A percentile compares a stretch with the other conserved stretches of the same genome.
Evolutionary conservation across 345 rosid species (phyloP).

Genomic region (Arabidopsis thaliana): TAIR10.1 NC_003070.9:10422501-10423000

Average conservation of each 20-base stretch:
- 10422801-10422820: conserved; percentile 41
- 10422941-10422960: conserved; percentile 61
- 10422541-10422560: neutral
- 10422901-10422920: conserved; percentile 51
- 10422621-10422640: conserved; percentile 38
- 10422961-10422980: conserved; percentile 57
- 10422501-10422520: conserved; percentile 44
- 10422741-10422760: conserved; percentile 32
- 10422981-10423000: conserved; percentile 48
- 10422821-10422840: conserved; percentile 28
- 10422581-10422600: conserved; percentile 22
- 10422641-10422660: conserved; percentile 35
- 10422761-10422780: conserved; percentile 37
- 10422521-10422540: conserved; percentile 35
- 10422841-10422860: neutral
- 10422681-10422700: conserved; percentile 13
- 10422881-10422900: conserved; percentile 41
- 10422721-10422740: neutral
- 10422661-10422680: conserved; percentile 13
- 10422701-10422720: neutral
- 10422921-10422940: conserved; percentile 69
- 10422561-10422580: conserved; percentile 15
- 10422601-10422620: conserved; percentile 5
- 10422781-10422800: conserved; percentile 41
- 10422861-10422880: conserved; percentile 43